A percentile compares a stretch with the other conserved stretches of the same genome.
Conservation (phyloP, 2,329 filamentous ascomycete genomes). For the Ilyonectria robusta region DNA sequence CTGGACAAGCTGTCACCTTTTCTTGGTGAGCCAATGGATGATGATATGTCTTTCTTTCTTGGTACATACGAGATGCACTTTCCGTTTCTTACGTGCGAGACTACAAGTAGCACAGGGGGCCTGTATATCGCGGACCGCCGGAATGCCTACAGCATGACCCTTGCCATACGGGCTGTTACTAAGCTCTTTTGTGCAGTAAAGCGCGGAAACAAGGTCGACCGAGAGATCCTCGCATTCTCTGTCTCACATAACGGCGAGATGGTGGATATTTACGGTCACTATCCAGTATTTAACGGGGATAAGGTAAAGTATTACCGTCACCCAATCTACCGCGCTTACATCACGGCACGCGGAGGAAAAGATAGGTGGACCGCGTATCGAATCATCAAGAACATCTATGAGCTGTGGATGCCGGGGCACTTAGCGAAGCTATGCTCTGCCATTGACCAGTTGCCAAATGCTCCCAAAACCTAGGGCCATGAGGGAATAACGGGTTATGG, state of each 20-base stretch:
- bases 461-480: no score
- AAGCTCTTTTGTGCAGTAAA: conserved; percentile 56
- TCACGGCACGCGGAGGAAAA: conserved; percentile 40
- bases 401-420: conserved; percentile 19
- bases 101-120: conserved; percentile 58
- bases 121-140: conserved; percentile 57
- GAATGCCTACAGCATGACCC: conserved; percentile 58
- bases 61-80: conserved; percentile 64
- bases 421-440: conserved; percentile 28
- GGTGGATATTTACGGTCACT: conserved; percentile 59
- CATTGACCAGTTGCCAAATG: conserved; percentile 24
- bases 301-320: conserved; percentile 56
- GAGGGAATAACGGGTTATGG: no score
- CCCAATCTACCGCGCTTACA: conserved; percentile 51
- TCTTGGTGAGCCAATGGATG: conserved; percentile 49
- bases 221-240: conserved; percentile 61
- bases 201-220: conserved; percentile 55
- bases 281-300: conserved; percentile 54
- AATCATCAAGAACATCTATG: conserved; percentile 26
- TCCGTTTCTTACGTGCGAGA: conserved; percentile 64
- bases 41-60: conserved; percentile 59
- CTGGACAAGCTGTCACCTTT: conserved; percentile 57
- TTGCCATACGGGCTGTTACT: conserved; percentile 56
- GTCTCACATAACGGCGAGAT: conserved; percentile 50
- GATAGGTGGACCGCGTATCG: conserved; percentile 27